These are phyloP conservation scores for Sporothrix mexicana DNA, from an alignment of 2,329 filamentous ascomycete species.

Conservation along the genomic window DNA sequence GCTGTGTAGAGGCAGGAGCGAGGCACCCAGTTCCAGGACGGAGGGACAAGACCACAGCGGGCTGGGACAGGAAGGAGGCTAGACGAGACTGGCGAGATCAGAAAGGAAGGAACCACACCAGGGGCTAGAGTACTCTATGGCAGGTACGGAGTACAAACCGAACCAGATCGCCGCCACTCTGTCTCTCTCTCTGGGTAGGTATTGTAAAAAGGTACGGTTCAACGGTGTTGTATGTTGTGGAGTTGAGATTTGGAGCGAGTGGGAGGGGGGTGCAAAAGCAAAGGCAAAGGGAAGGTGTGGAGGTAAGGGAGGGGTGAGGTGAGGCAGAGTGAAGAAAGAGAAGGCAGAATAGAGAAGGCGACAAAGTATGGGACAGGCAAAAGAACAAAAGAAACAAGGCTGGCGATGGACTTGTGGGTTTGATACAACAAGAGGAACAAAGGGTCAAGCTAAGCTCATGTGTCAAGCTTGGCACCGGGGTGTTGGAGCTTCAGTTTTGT, in stretches of 20 bases:
- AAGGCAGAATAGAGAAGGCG: no score
- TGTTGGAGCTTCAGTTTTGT: neutral
- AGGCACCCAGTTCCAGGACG: conserved; percentile 10
- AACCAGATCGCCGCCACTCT: conserved; percentile 2
- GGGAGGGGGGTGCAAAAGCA: neutral
- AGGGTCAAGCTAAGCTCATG: conserved; percentile 13
- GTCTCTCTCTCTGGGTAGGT: neutral
- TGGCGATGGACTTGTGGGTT: neutral
- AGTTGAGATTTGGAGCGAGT: neutral
- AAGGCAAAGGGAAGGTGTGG: neutral
- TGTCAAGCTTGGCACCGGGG: conserved; percentile 3
- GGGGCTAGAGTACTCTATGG: neutral
- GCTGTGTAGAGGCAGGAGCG: neutral
- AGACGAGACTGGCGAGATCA: neutral
- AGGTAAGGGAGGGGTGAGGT: no score
- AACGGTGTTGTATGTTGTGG: conserved; percentile 22
- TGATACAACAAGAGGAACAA: conserved; percentile 15
- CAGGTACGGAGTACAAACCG: no score
- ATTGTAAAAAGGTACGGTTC: conserved; percentile 11
- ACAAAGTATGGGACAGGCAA: conserved; percentile 3
- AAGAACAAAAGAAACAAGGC: conserved; percentile 10
- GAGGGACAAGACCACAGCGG: neutral
- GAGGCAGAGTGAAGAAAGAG: no score
- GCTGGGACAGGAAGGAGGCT: neutral
- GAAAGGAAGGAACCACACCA: neutral